phyloP scores from a whole-genome alignment of 805 yeast species.

The Schizosaccharomyces cryophilus region DNA sequence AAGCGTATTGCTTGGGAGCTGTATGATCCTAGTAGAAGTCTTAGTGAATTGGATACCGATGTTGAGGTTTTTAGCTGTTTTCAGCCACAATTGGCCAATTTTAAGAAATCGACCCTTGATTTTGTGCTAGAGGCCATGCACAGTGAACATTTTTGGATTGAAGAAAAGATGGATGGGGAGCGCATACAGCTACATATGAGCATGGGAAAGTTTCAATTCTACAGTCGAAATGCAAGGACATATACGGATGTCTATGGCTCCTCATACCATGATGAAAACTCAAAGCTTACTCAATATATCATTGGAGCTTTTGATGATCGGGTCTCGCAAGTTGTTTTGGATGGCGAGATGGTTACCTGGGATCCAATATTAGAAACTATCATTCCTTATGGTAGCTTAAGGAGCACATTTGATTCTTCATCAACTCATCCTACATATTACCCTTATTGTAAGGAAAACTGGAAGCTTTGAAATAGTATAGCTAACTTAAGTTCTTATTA shows the following conservation, averaged over 20 bases:
- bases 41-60: slow-evolving; percentile 17
- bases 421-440: not conserved
- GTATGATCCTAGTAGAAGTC: slow-evolving; percentile 23
- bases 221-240: slow-evolving; percentile 41
- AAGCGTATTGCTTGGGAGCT: slow-evolving; percentile 35
- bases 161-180: slow-evolving; percentile 88
- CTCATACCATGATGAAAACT: slow-evolving; percentile 13
- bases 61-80: slow-evolving; percentile 31
- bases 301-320: not conserved
- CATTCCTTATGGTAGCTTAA: slow-evolving; percentile 59
- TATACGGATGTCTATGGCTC: slow-evolving; percentile 48
- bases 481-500: not conserved
- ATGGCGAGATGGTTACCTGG: slow-evolving; percentile 86
- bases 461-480: not conserved
- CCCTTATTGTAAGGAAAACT: not conserved
- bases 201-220: slow-evolving; percentile 25
- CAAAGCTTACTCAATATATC: slow-evolving; percentile 1
- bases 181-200: slow-evolving; percentile 53
- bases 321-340: slow-evolving; percentile 25
- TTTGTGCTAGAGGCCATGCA: slow-evolving; percentile 17
- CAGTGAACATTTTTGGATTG: slow-evolving; percentile 34
- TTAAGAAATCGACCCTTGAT: slow-evolving; percentile 27
- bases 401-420: not conserved
- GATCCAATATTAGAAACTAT: slow-evolving; percentile 29
- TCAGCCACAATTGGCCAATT: slow-evolving; percentile 51